A percentile compares a stretch with the other conserved stretches of the same genome.
Conservation (phyloP, 2,329 filamentous ascomycete species). For the Apiospora kogelbergensis region DNA sequence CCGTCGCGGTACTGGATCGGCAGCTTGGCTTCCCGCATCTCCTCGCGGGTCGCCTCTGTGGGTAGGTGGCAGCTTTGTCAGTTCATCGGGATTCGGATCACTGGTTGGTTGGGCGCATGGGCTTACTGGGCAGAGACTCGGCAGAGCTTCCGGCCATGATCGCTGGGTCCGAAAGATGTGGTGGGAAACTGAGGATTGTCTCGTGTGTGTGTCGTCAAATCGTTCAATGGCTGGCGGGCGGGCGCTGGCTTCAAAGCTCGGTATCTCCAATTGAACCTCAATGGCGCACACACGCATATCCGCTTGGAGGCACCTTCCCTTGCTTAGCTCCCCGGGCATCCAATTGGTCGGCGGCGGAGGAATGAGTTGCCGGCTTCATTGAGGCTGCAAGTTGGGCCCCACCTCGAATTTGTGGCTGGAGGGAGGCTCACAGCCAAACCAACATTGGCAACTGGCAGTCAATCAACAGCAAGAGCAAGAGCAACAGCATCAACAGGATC, state of each 20-base stretch:
- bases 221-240: neutral
- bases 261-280: neutral
- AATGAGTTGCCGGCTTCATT: neutral
- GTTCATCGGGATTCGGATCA: neutral
- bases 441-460: neutral
- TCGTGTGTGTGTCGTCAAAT: neutral
- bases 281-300: neutral
- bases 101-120: neutral
- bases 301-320: neutral
- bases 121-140: slow-evolving; percentile 29
- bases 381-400: neutral
- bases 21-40: slow-evolving; percentile 89
- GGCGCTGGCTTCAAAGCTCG: neutral
- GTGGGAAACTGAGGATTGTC: too few species aligned
- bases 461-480: neutral
- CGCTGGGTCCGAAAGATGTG: slow-evolving; percentile 10
- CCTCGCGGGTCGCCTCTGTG: slow-evolving; percentile 77
- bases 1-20: slow-evolving; percentile 91
- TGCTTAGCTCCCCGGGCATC: neutral
- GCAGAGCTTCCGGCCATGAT: slow-evolving; percentile 22
- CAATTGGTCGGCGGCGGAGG: slow-evolving; percentile 3
- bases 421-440: too few species aligned
- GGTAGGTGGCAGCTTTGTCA: neutral
- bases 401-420: neutral
- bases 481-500: neutral